phyloP scores from a whole-genome alignment of 352 stramenopile species.

The Elongisporangium prolatum region DNA sequence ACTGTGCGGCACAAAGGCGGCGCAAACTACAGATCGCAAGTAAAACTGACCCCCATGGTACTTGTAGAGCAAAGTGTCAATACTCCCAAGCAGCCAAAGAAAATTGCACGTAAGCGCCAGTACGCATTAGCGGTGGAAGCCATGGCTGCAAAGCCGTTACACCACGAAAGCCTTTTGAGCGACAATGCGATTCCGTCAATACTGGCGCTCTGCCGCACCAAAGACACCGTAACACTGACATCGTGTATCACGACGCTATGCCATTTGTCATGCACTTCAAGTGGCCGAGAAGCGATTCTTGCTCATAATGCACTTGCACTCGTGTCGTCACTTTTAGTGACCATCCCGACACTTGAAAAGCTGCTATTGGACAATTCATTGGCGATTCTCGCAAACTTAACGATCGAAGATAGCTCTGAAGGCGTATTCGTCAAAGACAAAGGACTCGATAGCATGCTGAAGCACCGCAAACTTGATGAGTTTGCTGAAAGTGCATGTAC shows the following conservation, averaged over 20 bases:
- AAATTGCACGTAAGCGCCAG: conserved; percentile 47
- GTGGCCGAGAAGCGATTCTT: conserved; percentile 47
- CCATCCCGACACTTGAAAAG: conserved; percentile 1
- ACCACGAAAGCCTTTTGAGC: conserved; percentile 41
- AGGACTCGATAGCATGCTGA: conserved; percentile 52
- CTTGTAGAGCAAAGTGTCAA: conserved; percentile 6
- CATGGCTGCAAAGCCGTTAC: conserved; percentile 52
- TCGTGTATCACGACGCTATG: conserved; percentile 57
- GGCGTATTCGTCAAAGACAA: conserved; percentile 71
- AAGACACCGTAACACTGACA: conserved; percentile 42
- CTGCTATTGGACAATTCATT: conserved; percentile 14
- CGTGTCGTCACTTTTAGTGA: conserved; percentile 21
- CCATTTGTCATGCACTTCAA: conserved; percentile 38
- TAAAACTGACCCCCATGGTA: conserved; percentile 48
- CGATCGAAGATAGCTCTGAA: conserved; percentile 67
- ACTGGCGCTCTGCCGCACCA: conserved; percentile 52
- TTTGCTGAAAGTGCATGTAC: conserved; percentile 34
- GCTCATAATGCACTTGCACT: conserved; percentile 44
- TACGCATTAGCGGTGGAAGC: conserved; percentile 57
- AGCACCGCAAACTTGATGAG: conserved; percentile 33
- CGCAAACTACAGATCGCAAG: conserved; percentile 31
- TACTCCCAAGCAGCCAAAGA: conserved; percentile 19
- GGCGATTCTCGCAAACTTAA: conserved; percentile 58
- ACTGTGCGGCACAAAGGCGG: conserved; percentile 23
- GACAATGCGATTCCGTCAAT: conserved; percentile 67